phyloP scores from a whole-genome alignment of 352 stramenopile genomes.

The Pythium rishiriense region DNA sequence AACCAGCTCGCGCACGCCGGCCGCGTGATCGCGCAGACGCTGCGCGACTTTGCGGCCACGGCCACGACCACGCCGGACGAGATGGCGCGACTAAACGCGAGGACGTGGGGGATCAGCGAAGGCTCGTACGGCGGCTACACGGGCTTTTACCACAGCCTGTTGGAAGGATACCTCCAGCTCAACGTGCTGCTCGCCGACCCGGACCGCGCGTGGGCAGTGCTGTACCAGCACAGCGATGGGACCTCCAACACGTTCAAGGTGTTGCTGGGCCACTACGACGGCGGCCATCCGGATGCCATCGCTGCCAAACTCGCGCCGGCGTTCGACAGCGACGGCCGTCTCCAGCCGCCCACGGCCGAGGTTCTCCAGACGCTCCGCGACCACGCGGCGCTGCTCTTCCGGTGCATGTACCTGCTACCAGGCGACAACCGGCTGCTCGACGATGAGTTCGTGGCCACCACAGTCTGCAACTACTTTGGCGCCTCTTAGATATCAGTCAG shows the following conservation, averaged over 20 bases:
- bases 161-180: conserved; percentile 20
- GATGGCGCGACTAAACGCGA: background rate
- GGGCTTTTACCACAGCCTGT: conserved; percentile 12
- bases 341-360: conserved; percentile 18
- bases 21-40: background rate
- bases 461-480: background rate
- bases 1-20: conserved; percentile 5
- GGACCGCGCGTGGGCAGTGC: background rate
- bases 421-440: background rate
- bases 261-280: background rate
- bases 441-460: background rate
- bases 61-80: background rate
- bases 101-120: background rate
- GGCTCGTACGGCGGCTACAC: background rate
- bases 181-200: conserved; percentile 22
- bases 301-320: background rate
- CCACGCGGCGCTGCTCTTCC: conserved; percentile 23
- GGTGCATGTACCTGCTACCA: conserved; percentile 8
- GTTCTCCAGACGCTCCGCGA: conserved; percentile 17
- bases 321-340: conserved; percentile 10
- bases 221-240: background rate
- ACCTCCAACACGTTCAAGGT: background rate
- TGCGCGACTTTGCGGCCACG: background rate
- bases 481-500: too few relatives aligned
- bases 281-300: conserved; percentile 4